Conservation (phyloP, 2,329 filamentous ascomycete genomes). For the Colletotrichum acutatum region DNA sequence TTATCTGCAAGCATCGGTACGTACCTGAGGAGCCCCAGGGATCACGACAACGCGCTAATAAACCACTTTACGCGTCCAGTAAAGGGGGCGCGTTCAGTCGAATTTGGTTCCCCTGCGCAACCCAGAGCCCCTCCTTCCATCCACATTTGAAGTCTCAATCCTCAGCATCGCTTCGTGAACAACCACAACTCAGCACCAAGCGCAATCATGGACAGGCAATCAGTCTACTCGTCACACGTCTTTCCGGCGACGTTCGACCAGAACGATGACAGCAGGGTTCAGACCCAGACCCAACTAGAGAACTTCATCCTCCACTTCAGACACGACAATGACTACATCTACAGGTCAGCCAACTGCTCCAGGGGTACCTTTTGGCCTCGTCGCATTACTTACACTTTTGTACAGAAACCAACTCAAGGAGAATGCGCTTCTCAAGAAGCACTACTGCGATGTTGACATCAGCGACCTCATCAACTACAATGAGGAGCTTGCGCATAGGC, state of each 20-base stretch:
- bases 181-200: not conserved
- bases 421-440: constrained; percentile 93
- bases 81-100: constrained; percentile 22
- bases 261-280: constrained; percentile 74
- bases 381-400: not conserved
- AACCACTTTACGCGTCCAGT: constrained; percentile 32
- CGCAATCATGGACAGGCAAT: constrained; percentile 82
- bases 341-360: constrained; percentile 70
- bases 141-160: constrained; percentile 33
- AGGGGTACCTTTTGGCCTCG: not conserved
- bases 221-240: constrained; percentile 86
- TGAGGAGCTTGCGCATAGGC: constrained; percentile 90
- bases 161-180: constrained; percentile 22
- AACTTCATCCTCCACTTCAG: constrained; percentile 95
- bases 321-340: constrained; percentile 93
- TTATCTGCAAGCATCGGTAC: not conserved
- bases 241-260: constrained; percentile 75
- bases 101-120: constrained; percentile 27
- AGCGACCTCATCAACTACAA: constrained; percentile 96
- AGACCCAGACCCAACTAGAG: constrained; percentile 83
- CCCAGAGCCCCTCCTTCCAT: constrained; percentile 27
- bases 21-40: no score
- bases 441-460: constrained; percentile 96
- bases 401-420: constrained; percentile 91
- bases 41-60: not conserved